Percentiles rank a stretch among this genome's conserved stretches.
Evolutionary conservation across 1,284 basidiomycete genomes (phyloP).

Genomic region (Boletus hoseneyae): DNA sequence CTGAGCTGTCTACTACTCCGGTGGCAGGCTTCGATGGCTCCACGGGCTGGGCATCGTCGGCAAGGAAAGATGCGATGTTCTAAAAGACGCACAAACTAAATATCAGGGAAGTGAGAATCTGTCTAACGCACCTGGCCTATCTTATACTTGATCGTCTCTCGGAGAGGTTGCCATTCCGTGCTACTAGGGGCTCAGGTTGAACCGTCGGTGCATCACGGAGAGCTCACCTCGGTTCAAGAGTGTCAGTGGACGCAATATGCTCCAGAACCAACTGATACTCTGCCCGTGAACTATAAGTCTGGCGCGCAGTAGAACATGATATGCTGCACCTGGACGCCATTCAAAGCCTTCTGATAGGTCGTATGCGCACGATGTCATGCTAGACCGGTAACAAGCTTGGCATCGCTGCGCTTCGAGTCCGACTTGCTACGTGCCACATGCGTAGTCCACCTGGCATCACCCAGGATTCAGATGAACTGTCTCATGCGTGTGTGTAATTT

Average conservation of each 20-base stretch:
- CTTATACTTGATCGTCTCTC: constrained; percentile 70
- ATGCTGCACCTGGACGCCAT: constrained; percentile 45
- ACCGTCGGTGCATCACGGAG: constrained; percentile 1
- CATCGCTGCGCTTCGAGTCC: not conserved
- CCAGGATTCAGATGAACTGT: too few relatives aligned
- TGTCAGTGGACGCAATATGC: constrained; percentile 66
- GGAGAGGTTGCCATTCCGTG: constrained; percentile 70
- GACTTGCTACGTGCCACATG: too few relatives aligned
- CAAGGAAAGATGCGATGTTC: constrained; percentile 60
- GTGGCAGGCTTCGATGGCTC: constrained; percentile 19
- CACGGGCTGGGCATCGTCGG: constrained; percentile 36
- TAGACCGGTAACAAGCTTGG: not conserved
- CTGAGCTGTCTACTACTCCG: constrained; percentile 35
- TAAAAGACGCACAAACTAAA: constrained; percentile 25
- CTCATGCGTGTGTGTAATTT: too few relatives aligned
- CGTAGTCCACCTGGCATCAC: too few relatives aligned
- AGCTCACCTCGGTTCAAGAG: constrained; percentile 57
- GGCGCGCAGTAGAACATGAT: not conserved
- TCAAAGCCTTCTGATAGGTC: constrained; percentile 32
- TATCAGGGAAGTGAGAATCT: not conserved
- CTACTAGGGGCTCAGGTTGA: constrained; percentile 38
- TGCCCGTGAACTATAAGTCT: constrained; percentile 29
- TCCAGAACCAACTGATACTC: constrained; percentile 64
- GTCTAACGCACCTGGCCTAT: constrained; percentile 51
- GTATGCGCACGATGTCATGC: constrained; percentile 22